Evolutionary conservation across 1,284 basidiomycete species (phyloP).

Genomic region (Papiliotrema laurentii): DNA sequence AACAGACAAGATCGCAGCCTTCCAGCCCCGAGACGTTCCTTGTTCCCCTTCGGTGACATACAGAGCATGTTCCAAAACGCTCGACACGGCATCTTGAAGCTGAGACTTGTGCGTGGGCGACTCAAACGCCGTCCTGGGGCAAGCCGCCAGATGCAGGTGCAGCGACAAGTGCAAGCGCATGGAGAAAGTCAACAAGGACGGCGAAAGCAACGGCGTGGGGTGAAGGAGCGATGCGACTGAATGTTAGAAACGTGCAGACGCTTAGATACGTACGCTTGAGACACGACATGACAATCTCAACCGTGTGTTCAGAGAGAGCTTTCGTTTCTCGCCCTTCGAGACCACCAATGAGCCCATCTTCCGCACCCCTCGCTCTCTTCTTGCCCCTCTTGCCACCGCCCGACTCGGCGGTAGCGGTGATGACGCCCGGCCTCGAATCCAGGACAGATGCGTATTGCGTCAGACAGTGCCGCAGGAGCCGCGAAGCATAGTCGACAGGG

Average conservation of each 20-base stretch:
- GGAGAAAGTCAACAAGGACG: slow-evolving; percentile 57
- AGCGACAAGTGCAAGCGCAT: slow-evolving; percentile 50
- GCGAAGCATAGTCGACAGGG: slow-evolving; percentile 32
- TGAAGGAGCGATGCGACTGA: slow-evolving; percentile 44
- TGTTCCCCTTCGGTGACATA: slow-evolving; percentile 19
- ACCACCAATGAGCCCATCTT: slow-evolving; percentile 67
- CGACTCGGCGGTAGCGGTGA: slow-evolving; percentile 1
- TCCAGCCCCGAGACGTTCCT: slow-evolving; percentile 28
- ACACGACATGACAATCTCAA: slow-evolving; percentile 56
- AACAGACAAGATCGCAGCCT: slow-evolving; percentile 23
- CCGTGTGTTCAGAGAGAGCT: slow-evolving; percentile 55
- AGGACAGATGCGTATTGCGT: slow-evolving; percentile 25
- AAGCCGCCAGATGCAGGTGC: slow-evolving; percentile 20
- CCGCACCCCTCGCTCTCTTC: slow-evolving; percentile 69
- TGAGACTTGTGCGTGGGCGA: slow-evolving; percentile 8
- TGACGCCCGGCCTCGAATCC: slow-evolving; percentile 11
- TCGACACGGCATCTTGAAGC: slow-evolving; percentile 16
- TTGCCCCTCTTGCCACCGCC: slow-evolving; percentile 59
- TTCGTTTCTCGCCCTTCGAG: slow-evolving; percentile 52
- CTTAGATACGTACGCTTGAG: slow-evolving; percentile 57
- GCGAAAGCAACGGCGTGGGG: slow-evolving; percentile 65
- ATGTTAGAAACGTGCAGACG: slow-evolving; percentile 1
- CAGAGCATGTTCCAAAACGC: slow-evolving; percentile 8
- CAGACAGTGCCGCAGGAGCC: slow-evolving; percentile 36
- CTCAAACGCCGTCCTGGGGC: slow-evolving; percentile 6